phyloP scores from a whole-genome alignment of 208 protist genomes.

The Trypanosoma cruzi region DNA sequence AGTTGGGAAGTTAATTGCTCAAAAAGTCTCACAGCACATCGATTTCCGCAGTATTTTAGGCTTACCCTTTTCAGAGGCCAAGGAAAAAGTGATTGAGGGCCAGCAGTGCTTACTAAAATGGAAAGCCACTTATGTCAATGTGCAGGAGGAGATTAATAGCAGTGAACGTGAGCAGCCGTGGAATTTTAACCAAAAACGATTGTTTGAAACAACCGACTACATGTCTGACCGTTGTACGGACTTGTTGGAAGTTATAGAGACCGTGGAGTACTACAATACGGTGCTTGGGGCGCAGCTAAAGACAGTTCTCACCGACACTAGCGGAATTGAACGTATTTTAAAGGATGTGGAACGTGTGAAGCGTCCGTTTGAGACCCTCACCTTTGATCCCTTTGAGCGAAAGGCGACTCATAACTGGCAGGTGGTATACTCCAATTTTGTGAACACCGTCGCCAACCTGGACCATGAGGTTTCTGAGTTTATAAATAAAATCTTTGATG shows the following conservation, averaged over 20 bases:
- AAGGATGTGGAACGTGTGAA: conserved; percentile 95
- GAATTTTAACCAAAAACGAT: conserved; percentile 97
- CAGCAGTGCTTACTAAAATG: conserved; percentile 94
- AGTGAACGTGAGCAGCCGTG: conserved; percentile 95
- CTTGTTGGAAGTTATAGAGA: conserved; percentile 94
- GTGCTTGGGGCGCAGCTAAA: conserved; percentile 97
- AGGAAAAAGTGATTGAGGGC: conserved; percentile 88
- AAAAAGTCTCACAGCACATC: conserved; percentile 95
- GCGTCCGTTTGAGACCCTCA: conserved; percentile 93
- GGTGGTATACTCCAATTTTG: conserved; percentile 93
- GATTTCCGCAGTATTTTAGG: conserved; percentile 91
- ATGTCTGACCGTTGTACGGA: conserved; percentile 97
- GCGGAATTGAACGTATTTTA: conserved; percentile 96
- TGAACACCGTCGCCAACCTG: conserved; percentile 91
- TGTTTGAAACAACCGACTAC: conserved; percentile 98
- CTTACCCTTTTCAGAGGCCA: conserved; percentile 75
- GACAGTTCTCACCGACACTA: conserved; percentile 96
- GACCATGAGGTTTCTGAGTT: conserved; percentile 95
- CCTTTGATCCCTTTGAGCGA: conserved; percentile 97
- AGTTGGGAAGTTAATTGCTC: conserved; percentile 96
- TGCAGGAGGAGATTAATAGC: conserved; percentile 97
- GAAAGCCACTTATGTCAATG: conserved; percentile 93
- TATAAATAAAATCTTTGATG: conserved; percentile 98
- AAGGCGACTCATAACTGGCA: conserved; percentile 92
- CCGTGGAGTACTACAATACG: conserved; percentile 96